These are phyloP conservation scores for Aspergillus sclerotialis DNA, from an alignment of 2,329 filamentous ascomycete species.

Conservation along the genomic window DNA sequence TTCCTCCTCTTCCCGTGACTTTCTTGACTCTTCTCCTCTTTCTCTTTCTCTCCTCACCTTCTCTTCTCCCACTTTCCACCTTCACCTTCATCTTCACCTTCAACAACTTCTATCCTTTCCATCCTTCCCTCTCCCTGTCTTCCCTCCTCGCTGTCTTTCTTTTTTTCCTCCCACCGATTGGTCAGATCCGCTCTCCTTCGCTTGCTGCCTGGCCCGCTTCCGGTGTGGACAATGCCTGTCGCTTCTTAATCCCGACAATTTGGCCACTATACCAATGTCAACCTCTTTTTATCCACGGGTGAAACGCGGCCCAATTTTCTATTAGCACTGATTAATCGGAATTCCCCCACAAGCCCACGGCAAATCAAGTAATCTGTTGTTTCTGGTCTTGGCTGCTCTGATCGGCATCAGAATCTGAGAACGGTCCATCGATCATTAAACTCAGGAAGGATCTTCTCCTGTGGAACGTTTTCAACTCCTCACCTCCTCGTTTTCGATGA, in stretches of 20 bases:
- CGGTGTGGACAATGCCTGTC: slow-evolving; percentile 7
- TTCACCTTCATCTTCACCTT: slow-evolving; percentile 4
- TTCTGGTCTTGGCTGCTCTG: not conserved
- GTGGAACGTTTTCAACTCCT: not conserved
- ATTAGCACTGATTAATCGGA: too few species aligned
- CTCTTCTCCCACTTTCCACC: slow-evolving; percentile 10
- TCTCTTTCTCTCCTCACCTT: too few species aligned
- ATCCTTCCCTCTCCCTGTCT: slow-evolving; percentile 4
- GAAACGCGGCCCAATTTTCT: too few species aligned
- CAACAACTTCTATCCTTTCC: slow-evolving; percentile 3
- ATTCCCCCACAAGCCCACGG: too few species aligned
- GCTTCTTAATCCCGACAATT: slow-evolving; percentile 8
- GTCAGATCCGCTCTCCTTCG: slow-evolving; percentile 11
- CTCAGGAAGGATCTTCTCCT: not conserved
- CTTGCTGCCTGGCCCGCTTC: slow-evolving; percentile 11
- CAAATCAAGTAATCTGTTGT: too few species aligned
- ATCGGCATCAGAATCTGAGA: not conserved
- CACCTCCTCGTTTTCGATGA: not conserved
- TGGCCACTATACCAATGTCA: not conserved
- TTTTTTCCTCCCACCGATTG: slow-evolving; percentile 14
- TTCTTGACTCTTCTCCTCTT: too few species aligned
- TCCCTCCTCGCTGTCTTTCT: slow-evolving; percentile 3
- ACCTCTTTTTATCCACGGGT: not conserved
- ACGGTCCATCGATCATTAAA: not conserved
- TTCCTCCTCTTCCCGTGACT: too few species aligned